Base-by-base conservation (phyloP, 495 filamentous ascomycete genomes). In the Trichocladium antarcticum region DNA sequence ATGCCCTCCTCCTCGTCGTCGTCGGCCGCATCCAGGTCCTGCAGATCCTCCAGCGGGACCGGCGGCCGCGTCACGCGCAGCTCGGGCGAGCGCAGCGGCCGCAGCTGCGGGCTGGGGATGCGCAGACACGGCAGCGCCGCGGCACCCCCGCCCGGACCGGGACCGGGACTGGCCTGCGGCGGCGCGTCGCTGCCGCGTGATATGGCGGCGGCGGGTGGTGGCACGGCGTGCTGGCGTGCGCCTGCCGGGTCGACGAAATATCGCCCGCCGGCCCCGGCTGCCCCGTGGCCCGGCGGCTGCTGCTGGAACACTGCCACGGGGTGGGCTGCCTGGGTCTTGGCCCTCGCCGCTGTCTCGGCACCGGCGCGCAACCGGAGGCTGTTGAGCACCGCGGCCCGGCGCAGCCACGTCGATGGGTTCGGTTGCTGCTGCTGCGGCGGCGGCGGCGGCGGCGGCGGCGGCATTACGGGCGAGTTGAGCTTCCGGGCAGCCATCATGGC, bases 331-430 rank as follows among this genome's bases (percentile, higher is more conserved):
- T 38, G n/a, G n/a, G n/a, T 37, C 16, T 45, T 50, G 9, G 49
- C 51, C 15, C 46, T 42, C 37, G 50, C 53, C 0, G 45, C 57
- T 1, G 55, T 56, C 28, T 55, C 48, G 5, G 39, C 39, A 10
- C 42, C 47, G 6, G 61, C 48, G 1, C 64, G 57, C 6, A 49
- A 20, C n/a, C 64, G 42, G 9, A 60, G 58, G 1, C 60, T 36
- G 48, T 67, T 67, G 22, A 65, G 56, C 39, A 64, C 45, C 1
- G 64, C 64, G 15, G 55, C 54, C 2, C 63, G 57, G 16, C 61
- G 53, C 15, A 67, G 46, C 51, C 57, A 41, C 8, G 59, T 59
- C 9, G 58, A 56, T 20, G 50, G 54, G 44, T 31, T 54, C 2
- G 53, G 45, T 19, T 44, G 54, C 42, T 48, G 43, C 27, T 17